These are phyloP conservation scores for Nematodospora anomalae DNA, from an alignment of 1,139 yeast genomes.

Conservation along the genomic window DNA sequence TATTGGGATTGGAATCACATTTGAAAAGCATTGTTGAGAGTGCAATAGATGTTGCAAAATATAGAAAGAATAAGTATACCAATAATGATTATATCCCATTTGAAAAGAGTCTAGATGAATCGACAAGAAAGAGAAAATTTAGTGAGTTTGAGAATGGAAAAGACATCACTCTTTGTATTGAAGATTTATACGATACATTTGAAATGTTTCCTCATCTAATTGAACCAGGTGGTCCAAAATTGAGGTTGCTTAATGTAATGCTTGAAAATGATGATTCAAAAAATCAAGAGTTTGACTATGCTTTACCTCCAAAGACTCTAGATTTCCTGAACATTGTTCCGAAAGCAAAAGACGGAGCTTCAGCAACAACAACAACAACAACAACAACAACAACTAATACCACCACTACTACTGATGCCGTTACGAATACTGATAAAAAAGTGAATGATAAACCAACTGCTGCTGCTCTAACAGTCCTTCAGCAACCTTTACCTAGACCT, in stretches of 20 bases:
- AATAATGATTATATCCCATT: constrained; percentile 35
- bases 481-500: constrained; percentile 12
- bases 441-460: not conserved
- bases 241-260: constrained; percentile 51
- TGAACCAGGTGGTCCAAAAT: constrained; percentile 65
- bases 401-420: not conserved
- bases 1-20: constrained; percentile 78
- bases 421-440: not conserved
- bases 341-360: constrained; percentile 5
- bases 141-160: constrained; percentile 18
- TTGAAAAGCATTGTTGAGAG: constrained; percentile 72
- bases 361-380: constrained; percentile 3
- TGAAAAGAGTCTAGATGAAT: constrained; percentile 3
- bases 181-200: constrained; percentile 65
- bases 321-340: constrained; percentile 8
- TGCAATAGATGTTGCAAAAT: constrained; percentile 70
- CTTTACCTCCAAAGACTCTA: constrained; percentile 35
- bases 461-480: not conserved
- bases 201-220: constrained; percentile 64
- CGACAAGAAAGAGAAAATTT: constrained; percentile 18
- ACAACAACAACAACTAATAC: constrained; percentile 1
- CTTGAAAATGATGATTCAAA: constrained; percentile 58
- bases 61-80: constrained; percentile 54
- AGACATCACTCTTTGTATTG: constrained; percentile 52
- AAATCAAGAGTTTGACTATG: constrained; percentile 39